Evolutionary conservation across 2,329 filamentous ascomycete genomes (phyloP).

Genomic region (Cytospora schulzeri): DNA sequence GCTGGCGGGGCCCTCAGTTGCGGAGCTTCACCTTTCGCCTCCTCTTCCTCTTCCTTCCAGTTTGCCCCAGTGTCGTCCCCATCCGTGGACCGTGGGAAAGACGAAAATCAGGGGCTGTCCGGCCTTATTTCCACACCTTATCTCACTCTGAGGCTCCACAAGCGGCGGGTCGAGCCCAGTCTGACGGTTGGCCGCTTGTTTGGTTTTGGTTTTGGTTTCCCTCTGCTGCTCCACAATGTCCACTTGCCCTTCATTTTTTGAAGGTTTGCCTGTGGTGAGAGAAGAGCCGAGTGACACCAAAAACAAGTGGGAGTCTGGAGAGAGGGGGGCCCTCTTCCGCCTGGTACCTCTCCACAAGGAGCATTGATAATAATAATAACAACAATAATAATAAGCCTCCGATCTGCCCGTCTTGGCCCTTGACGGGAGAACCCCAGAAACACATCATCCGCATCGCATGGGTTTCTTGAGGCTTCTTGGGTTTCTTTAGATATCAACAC

Average conservation of each 20-base stretch:
- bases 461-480: neutral
- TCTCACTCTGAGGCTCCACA: constrained; percentile 25
- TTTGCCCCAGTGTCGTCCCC: neutral
- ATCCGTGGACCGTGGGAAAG: constrained; percentile 6
- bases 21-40: neutral
- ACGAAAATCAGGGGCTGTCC: constrained; percentile 20
- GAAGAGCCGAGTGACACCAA: constrained; percentile 24
- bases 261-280: constrained; percentile 9
- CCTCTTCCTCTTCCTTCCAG: neutral
- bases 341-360: constrained; percentile 12
- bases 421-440: constrained; percentile 3
- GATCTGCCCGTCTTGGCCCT: constrained; percentile 16
- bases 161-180: constrained; percentile 14
- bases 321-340: constrained; percentile 8
- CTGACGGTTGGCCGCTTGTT: constrained; percentile 14
- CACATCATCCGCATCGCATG: neutral
- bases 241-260: constrained; percentile 10
- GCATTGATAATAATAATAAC: constrained; percentile 6
- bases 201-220: neutral
- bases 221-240: constrained; percentile 14
- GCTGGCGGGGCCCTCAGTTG: neutral
- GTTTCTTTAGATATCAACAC: neutral
- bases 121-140: constrained; percentile 27
- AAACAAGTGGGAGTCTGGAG: constrained; percentile 1
- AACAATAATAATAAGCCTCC: constrained; percentile 13